phyloP scores from a whole-genome alignment of 805 yeast species.

The Metschnikowia lunata region DNA sequence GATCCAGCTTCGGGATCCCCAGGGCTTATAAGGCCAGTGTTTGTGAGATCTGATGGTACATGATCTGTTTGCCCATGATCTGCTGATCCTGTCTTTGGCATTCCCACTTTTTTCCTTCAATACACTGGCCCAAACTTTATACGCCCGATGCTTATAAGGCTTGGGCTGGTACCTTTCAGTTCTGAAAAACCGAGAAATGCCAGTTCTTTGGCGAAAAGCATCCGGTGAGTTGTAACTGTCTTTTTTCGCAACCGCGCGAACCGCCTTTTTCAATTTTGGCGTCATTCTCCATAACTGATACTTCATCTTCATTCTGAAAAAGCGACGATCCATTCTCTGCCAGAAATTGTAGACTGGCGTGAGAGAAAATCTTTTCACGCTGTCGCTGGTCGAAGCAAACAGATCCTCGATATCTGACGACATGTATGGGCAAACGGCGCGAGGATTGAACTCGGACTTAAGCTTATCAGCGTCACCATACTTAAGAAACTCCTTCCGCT shows the following conservation, averaged over 20 bases:
- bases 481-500: not conserved
- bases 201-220: not conserved
- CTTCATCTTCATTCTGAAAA: not conserved
- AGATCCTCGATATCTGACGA: not conserved
- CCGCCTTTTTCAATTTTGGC: not conserved
- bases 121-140: not conserved
- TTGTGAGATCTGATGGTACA: too few species aligned
- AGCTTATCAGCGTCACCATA: not conserved
- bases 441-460: not conserved
- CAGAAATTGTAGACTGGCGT: not conserved
- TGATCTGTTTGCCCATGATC: not conserved
- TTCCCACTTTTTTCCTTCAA: not conserved
- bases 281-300: not conserved
- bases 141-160: too few species aligned
- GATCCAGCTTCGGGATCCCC: too few species aligned
- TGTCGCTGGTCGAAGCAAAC: constrained; percentile 1
- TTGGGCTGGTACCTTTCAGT: too few species aligned
- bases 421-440: not conserved
- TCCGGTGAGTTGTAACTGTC: not conserved
- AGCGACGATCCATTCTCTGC: not conserved
- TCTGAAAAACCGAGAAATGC: too few species aligned
- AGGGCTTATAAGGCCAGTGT: too few species aligned
- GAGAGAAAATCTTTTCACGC: not conserved
- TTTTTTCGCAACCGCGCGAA: constrained; percentile 1
- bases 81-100: not conserved